Evolutionary conservation across 2,329 filamentous ascomycete species (phyloP).

Genomic region (Nakataea oryzae): DNA sequence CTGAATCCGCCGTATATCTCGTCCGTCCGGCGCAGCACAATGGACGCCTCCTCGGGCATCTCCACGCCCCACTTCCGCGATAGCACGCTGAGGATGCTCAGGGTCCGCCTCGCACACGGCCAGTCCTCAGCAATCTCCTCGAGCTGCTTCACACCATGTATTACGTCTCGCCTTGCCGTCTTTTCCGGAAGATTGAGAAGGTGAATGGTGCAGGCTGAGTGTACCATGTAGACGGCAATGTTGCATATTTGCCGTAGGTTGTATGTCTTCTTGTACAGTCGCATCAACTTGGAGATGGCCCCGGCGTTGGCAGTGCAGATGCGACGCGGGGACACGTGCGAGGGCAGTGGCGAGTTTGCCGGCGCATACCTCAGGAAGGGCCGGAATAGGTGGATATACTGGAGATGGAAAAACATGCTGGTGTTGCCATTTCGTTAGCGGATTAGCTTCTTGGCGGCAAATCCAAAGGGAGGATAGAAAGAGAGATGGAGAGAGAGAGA

Average conservation of each 20-base stretch:
- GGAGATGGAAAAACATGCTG: slow-evolving; percentile 95
- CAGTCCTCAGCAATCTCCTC: slow-evolving; percentile 95
- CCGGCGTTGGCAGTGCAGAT: slow-evolving; percentile 85
- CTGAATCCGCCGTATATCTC: slow-evolving; percentile 67
- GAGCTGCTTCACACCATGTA: slow-evolving; percentile 80
- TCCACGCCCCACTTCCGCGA: slow-evolving; percentile 84
- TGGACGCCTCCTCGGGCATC: slow-evolving; percentile 71
- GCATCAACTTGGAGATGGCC: slow-evolving; percentile 86
- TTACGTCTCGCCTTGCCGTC: slow-evolving; percentile 79
- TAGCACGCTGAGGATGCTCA: slow-evolving; percentile 76
- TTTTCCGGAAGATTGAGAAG: slow-evolving; percentile 88
- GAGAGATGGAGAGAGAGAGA: neutral
- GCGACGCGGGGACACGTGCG: slow-evolving; percentile 81
- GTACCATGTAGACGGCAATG: slow-evolving; percentile 89
- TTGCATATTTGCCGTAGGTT: slow-evolving; percentile 91
- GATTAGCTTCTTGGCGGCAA: neutral
- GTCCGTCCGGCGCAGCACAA: slow-evolving; percentile 68
- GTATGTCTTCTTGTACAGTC: slow-evolving; percentile 86
- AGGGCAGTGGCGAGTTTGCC: slow-evolving; percentile 68
- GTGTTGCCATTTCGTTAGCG: neutral
- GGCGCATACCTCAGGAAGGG: slow-evolving; percentile 89
- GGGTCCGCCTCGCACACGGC: slow-evolving; percentile 76
- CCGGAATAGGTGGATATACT: slow-evolving; percentile 91
- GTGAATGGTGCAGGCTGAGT: slow-evolving; percentile 91
- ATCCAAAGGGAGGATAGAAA: neutral